Conservation (phyloP, 805 yeast species). For the Spencermartinsiella europaea region DNA sequence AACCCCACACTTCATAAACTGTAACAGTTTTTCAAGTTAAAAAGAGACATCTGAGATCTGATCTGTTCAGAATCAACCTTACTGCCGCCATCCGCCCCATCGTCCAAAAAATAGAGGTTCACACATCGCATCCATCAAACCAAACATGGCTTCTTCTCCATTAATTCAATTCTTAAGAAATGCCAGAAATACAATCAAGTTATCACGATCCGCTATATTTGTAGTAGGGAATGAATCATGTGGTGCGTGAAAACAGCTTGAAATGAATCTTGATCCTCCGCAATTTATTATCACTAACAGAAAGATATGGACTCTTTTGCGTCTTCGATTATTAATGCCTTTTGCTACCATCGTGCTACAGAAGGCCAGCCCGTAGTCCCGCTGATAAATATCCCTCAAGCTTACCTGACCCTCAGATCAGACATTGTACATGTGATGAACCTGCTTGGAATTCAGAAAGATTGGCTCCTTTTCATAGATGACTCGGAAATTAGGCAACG, state of each 20-base stretch:
- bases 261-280: neutral
- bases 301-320: constrained; percentile 79
- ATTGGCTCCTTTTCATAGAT: constrained; percentile 58
- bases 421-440: constrained; percentile 59
- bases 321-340: constrained; percentile 68
- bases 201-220: constrained; percentile 22
- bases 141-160: too few relatives aligned
- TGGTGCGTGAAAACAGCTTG: constrained; percentile 28
- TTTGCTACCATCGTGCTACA: constrained; percentile 38
- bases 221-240: constrained; percentile 85
- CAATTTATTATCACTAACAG: neutral
- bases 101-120: too few relatives aligned
- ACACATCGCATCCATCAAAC: too few relatives aligned
- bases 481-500: constrained; percentile 41
- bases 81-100: too few relatives aligned
- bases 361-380: constrained; percentile 50
- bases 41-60: too few relatives aligned
- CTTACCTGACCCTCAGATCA: constrained; percentile 62
- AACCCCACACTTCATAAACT: too few relatives aligned
- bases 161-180: neutral
- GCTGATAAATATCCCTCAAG: constrained; percentile 61
- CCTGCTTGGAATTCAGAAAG: constrained; percentile 41
- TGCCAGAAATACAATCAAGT: neutral
- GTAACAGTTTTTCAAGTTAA: too few relatives aligned
- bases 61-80: too few relatives aligned